These are phyloP conservation scores for Eucalyptus polybractea DNA, from an alignment of 345 rosid genomes.

Conservation along the genomic window DNA sequence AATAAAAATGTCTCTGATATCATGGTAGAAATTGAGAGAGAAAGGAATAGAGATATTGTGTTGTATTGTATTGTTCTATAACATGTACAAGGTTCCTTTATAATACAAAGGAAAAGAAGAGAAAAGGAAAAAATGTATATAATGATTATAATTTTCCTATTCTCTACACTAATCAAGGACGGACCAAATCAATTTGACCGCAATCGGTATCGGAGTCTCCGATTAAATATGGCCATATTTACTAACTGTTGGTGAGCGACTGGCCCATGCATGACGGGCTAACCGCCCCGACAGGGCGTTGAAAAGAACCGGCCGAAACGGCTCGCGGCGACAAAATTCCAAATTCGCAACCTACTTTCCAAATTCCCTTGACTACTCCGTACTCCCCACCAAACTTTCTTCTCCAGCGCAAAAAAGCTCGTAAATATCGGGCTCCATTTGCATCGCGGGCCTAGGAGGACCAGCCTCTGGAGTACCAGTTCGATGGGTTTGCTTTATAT, in stretches of 20 bases:
- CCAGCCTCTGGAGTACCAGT: background rate
- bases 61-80: no score
- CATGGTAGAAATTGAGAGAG: no score
- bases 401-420: background rate
- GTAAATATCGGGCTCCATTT: background rate
- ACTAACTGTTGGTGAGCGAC: background rate
- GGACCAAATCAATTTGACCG: no score
- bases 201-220: no score
- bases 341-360: background rate
- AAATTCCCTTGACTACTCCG: background rate
- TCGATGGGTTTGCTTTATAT: background rate
- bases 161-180: no score
- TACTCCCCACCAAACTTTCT: background rate
- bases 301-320: background rate
- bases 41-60: no score
- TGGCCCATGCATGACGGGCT: background rate
- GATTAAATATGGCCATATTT: background rate
- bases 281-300: background rate
- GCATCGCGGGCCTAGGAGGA: background rate
- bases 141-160: no score
- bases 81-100: no score
- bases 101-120: no score
- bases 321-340: background rate
- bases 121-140: no score
- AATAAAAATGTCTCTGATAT: no score